Percentiles rank a stretch among this genome's conserved stretches.
These are phyloP conservation scores for Cajanus cajan DNA, from an alignment of 306 rosid genomes.

Conservation along the genomic window DNA sequence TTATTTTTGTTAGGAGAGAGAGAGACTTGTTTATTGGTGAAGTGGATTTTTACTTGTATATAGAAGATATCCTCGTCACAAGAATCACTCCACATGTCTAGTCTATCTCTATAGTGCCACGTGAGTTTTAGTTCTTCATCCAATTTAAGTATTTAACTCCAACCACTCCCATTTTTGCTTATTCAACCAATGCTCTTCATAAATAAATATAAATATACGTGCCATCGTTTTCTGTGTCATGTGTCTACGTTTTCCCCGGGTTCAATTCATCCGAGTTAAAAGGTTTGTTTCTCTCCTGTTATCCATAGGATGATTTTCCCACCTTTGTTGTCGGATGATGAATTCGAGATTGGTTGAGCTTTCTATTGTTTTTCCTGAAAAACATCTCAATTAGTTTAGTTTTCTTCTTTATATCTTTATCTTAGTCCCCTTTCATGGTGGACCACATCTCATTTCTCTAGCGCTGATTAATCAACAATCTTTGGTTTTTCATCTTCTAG, in stretches of 20 bases:
- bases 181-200: not conserved
- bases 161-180: not conserved
- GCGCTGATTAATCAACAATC: not conserved
- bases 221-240: not conserved
- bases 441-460: not conserved
- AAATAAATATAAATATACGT: not conserved
- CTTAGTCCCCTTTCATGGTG: not conserved
- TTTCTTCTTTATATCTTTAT: not conserved
- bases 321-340: not conserved
- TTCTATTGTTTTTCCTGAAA: not conserved
- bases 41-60: too few species aligned
- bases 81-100: not conserved
- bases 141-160: not conserved
- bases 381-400: not conserved
- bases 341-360: not conserved
- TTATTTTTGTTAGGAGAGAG: too few species aligned
- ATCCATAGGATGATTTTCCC: not conserved
- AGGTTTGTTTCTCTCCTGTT: not conserved
- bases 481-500: not conserved
- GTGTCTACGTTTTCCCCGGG: not conserved
- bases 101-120: not conserved
- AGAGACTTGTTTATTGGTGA: too few species aligned
- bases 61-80: not conserved
- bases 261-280: too few species aligned
- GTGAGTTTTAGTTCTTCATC: not conserved